Evolutionary conservation across 2,329 filamentous ascomycete species (phyloP).

Genomic region (Cladosporium colombiae): DNA sequence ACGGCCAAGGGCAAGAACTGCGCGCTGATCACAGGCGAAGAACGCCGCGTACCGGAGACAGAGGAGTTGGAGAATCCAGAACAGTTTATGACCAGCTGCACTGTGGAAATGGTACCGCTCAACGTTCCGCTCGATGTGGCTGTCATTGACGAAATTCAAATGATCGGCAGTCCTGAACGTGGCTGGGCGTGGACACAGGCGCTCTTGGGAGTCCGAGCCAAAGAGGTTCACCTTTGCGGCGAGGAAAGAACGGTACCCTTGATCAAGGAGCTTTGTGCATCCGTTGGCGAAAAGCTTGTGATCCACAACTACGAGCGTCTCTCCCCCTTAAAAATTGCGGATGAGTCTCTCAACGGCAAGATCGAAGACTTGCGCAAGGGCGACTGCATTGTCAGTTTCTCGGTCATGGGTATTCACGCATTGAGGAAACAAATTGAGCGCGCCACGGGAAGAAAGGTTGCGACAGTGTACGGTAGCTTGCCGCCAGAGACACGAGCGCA

Average conservation of each 20-base stretch:
- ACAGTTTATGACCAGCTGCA: slow-evolving; percentile 69
- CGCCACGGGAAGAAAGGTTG: slow-evolving; percentile 74
- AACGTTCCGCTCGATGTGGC: slow-evolving; percentile 74
- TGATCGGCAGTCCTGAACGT: slow-evolving; percentile 78
- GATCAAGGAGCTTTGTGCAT: slow-evolving; percentile 73
- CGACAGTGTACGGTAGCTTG: slow-evolving; percentile 88
- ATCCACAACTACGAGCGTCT: slow-evolving; percentile 83
- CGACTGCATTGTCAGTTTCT: slow-evolving; percentile 87
- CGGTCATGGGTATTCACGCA: slow-evolving; percentile 75
- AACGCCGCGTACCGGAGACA: slow-evolving; percentile 65
- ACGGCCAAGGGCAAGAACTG: slow-evolving; percentile 74
- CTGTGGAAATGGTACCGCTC: slow-evolving; percentile 82
- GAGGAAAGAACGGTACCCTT: slow-evolving; percentile 80
- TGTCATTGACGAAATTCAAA: slow-evolving; percentile 98
- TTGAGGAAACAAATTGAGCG: slow-evolving; percentile 77
- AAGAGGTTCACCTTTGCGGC: slow-evolving; percentile 90
- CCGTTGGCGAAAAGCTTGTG: slow-evolving; percentile 77
- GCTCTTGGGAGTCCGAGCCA: slow-evolving; percentile 79
- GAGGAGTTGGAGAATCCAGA: slow-evolving; percentile 50
- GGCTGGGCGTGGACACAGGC: slow-evolving; percentile 96
- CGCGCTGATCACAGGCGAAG: slow-evolving; percentile 86
- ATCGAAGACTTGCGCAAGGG: slow-evolving; percentile 75
- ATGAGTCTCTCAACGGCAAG: slow-evolving; percentile 62
- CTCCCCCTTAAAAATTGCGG: slow-evolving; percentile 71
- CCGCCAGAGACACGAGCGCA: slow-evolving; percentile 90